Conservation (phyloP, 257 asterid genomes). For the Solanum appendiculatum region DNA sequence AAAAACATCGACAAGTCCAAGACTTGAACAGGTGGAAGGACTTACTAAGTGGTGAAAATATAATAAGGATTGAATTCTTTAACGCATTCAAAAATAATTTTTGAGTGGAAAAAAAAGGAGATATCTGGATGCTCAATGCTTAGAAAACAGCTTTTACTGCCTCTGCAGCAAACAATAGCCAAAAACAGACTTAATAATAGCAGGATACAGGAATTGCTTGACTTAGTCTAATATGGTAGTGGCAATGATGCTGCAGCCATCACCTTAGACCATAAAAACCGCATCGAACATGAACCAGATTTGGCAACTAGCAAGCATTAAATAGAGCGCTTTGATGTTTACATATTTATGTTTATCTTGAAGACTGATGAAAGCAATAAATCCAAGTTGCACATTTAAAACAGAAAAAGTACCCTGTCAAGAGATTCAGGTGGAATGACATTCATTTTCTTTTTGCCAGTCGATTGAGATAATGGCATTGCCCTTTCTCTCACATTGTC, state of each 20-base stretch:
- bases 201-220: neutral
- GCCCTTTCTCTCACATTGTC: constrained; percentile 25
- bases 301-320: neutral
- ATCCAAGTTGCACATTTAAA: neutral
- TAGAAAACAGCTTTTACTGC: neutral
- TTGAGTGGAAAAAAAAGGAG: neutral
- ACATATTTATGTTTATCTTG: neutral
- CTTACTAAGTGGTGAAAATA: neutral
- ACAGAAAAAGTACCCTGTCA: constrained; percentile 36
- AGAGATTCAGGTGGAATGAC: constrained; percentile 54
- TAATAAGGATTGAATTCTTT: neutral
- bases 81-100: neutral
- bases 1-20: neutral
- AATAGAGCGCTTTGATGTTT: neutral
- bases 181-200: neutral
- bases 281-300: neutral
- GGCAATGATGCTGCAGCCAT: neutral
- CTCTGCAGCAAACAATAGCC: neutral
- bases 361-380: neutral
- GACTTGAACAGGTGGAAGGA: neutral
- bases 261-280: neutral
- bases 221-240: neutral
- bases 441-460: constrained; percentile 27
- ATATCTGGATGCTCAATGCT: neutral
- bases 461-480: constrained; percentile 15